Percentiles rank a stretch among this genome's conserved stretches.
phyloP scores from a whole-genome alignment of 768 basidiomycete species.

The Suillus luteus region DNA sequence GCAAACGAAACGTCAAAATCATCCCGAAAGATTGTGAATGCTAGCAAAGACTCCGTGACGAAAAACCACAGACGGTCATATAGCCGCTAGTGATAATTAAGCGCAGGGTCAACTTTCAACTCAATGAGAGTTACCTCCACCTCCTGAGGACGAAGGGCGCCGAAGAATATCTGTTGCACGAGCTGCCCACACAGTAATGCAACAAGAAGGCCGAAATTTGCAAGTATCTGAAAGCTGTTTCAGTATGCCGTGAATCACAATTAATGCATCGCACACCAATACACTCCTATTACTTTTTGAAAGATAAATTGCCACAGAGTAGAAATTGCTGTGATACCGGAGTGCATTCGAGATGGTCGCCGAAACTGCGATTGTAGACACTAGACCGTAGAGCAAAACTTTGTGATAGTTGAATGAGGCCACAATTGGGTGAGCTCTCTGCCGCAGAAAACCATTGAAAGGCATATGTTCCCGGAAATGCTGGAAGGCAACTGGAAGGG shows the following conservation, averaged over 20 bases:
- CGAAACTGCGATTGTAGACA: slow-evolving; percentile 70
- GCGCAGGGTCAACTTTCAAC: background rate
- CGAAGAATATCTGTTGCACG: slow-evolving; percentile 90
- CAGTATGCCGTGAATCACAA: slow-evolving; percentile 8
- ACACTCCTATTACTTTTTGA: slow-evolving; percentile 92
- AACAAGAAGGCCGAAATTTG: slow-evolving; percentile 85
- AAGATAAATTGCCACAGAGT: slow-evolving; percentile 90
- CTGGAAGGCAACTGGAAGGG: background rate
- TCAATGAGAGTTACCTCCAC: slow-evolving; percentile 67
- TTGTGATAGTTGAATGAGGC: slow-evolving; percentile 59
- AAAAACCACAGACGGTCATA: slow-evolving; percentile 98
- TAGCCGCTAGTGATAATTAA: slow-evolving; percentile 62
- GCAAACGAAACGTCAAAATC: slow-evolving; percentile 93
- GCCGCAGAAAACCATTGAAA: slow-evolving; percentile 49
- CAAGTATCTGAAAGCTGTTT: slow-evolving; percentile 62
- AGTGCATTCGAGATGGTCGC: slow-evolving; percentile 80
- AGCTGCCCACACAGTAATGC: slow-evolving; percentile 75
- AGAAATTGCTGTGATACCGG: slow-evolving; percentile 87
- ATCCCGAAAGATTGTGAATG: slow-evolving; percentile 96
- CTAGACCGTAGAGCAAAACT: slow-evolving; percentile 64
- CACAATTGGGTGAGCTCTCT: slow-evolving; percentile 51
- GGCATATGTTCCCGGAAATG: slow-evolving; percentile 42
- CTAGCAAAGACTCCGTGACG: slow-evolving; percentile 92
- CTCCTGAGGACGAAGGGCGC: slow-evolving; percentile 81
- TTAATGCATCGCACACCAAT: slow-evolving; percentile 55